Evolutionary conservation across 805 yeast genomes (phyloP), one percentile per base, ranked within the genome.

Genomic region (Cyberlindnera suaveolens): DNA sequence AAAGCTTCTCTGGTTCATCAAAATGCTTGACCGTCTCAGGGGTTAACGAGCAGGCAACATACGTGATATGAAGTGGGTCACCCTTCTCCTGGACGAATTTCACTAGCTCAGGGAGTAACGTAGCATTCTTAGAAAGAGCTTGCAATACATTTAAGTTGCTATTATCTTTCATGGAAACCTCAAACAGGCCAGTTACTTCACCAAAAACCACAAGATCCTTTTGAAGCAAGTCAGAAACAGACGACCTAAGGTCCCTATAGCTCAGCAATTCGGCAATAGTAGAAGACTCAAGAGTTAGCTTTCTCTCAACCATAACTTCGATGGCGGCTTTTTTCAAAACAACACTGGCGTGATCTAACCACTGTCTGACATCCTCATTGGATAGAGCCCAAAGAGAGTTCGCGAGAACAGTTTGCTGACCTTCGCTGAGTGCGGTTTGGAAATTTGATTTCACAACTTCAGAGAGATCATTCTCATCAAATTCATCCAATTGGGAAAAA

Each of bases 401-500:
- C 34, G 62, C 59, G 1, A 69, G 44, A 5, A 59, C 51, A 5
- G 46, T 43, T 9, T 54, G 40, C 5, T 61, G 44, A 1, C 46
- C 53, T 11, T 48, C 41, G 15, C 41, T 36, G 13, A 43, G 43
- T 11, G 35, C 34, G 8, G 6, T 13, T 4, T 17, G 8, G 7
- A 53, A 46, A 10, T 39, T 40, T 17, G 37, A 39, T 18, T 42
- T 35, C 6, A 55, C 52, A 14, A 16, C 38, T 3, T 16, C 19
- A 3, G 53, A 42, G 18, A 54, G 47, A 4, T 54, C 55, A 6
- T 36, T 10, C 2, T 26, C 15, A 7, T 52, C 43, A 35, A 58
- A 51, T 4, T 32, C 39, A 10, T 39, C 49, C 15, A 68, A 46
- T 42, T 66, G 70, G 8, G 57, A 52, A 33, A 63, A 62, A 3